Percentiles rank a stretch among this genome's conserved stretches.
Conservation (phyloP, 805 yeast species). For the Myxozyma melibiosi region DNA sequence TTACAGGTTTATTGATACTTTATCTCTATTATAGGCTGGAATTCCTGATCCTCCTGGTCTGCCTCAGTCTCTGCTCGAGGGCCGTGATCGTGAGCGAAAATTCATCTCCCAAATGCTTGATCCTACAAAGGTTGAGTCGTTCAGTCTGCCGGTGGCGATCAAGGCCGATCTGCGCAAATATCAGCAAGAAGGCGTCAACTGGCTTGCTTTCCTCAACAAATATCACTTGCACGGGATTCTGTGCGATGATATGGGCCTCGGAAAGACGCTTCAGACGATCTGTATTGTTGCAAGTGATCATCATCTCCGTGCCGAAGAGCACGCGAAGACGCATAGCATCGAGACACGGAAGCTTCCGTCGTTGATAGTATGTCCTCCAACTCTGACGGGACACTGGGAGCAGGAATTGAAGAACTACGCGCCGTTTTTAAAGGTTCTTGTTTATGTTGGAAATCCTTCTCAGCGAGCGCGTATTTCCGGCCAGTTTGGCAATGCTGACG, state of each 20-base stretch:
- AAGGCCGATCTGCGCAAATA: constrained; percentile 91
- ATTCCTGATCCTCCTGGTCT: constrained; percentile 92
- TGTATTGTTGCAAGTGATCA: constrained; percentile 97
- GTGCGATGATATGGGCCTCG: constrained; percentile 99
- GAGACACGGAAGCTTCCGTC: constrained; percentile 81
- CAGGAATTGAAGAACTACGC: constrained; percentile 90
- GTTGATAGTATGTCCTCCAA: constrained; percentile 91
- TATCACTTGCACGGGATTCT: constrained; percentile 95
- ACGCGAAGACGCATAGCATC: constrained; percentile 56
- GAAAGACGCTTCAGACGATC: constrained; percentile 94
- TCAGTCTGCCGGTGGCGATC: constrained; percentile 85
- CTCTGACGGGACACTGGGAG: constrained; percentile 98
- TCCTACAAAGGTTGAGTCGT: constrained; percentile 84
- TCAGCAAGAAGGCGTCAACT: constrained; percentile 98
- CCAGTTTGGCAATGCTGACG: constrained; percentile 63
- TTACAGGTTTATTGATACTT: not conserved
- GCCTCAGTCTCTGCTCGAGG: constrained; percentile 79
- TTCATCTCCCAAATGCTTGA: constrained; percentile 98
- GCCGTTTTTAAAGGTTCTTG: constrained; percentile 77
- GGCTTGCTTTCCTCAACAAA: constrained; percentile 93
- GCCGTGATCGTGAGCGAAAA: constrained; percentile 91
- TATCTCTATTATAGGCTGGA: constrained; percentile 58
- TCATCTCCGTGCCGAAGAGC: constrained; percentile 75
- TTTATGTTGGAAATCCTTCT: constrained; percentile 92
- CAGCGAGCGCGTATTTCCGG: constrained; percentile 60